Percentiles rank a stretch among this genome's conserved stretches.
Conservation (phyloP, 2,329 filamentous ascomycete genomes). For the Aspergillus floridensis region DNA sequence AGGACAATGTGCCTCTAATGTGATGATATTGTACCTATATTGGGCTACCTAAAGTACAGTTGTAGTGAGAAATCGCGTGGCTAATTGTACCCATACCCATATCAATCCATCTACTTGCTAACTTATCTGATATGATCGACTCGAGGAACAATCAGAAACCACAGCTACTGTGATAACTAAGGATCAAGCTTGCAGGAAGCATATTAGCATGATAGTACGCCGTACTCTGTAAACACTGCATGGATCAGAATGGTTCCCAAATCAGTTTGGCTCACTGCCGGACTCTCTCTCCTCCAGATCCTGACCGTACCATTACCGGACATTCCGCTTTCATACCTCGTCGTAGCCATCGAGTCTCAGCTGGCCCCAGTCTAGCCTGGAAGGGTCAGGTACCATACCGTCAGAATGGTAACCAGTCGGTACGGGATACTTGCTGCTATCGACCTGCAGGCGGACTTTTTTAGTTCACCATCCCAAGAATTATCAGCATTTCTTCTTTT, state of each 20-base stretch:
- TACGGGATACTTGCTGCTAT: neutral
- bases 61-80: no score
- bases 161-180: neutral
- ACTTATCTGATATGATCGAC: neutral
- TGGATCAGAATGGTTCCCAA: neutral
- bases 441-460: neutral
- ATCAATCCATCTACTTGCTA: neutral
- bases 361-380: neutral
- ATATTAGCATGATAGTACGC: no score
- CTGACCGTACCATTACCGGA: neutral
- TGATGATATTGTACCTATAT: no score
- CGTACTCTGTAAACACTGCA: neutral
- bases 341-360: neutral
- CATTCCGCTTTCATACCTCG: neutral
- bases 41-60: no score
- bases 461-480: conserved; percentile 13
- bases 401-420: neutral
- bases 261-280: neutral
- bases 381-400: neutral
- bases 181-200: neutral
- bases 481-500: conserved; percentile 4
- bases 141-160: neutral
- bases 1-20: no score
- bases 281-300: no score
- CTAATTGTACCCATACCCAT: neutral